A percentile compares a stretch with the other conserved stretches of the same genome.
Conservation (phyloP, 345 rosid genomes). For the Crucihimalaya himalaica region DNA sequence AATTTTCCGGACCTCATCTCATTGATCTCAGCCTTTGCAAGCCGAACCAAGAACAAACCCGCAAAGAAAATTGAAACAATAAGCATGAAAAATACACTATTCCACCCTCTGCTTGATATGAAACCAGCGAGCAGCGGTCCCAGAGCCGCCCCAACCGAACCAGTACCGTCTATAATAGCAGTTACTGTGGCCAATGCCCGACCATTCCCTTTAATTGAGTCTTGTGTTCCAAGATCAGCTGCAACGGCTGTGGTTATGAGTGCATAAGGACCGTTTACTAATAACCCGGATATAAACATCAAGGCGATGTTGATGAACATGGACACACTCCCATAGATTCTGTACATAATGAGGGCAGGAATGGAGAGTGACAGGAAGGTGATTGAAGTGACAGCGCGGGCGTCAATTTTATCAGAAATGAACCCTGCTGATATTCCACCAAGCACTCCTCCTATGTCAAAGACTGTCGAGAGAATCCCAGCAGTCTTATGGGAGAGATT, state of each 20-base stretch:
- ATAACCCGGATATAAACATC: constrained; percentile 79
- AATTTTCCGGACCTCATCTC: constrained; percentile 13
- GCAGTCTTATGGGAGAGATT: constrained; percentile 81
- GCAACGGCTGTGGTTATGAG: constrained; percentile 95
- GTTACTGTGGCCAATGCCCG: constrained; percentile 90
- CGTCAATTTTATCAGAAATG: constrained; percentile 72
- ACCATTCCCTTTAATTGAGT: constrained; percentile 63
- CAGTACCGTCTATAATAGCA: constrained; percentile 94
- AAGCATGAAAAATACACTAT: constrained; percentile 79
- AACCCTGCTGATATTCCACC: constrained; percentile 82
- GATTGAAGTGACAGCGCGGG: constrained; percentile 78
- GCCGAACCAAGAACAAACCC: constrained; percentile 55
- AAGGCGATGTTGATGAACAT: constrained; percentile 57
- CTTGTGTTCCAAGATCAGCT: constrained; percentile 96
- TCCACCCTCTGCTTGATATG: constrained; percentile 82
- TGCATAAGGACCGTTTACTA: constrained; percentile 86
- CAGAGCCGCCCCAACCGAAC: constrained; percentile 88
- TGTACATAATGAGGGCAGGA: constrained; percentile 69
- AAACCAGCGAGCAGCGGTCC: constrained; percentile 92
- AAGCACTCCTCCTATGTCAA: constrained; percentile 82
- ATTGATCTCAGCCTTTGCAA: constrained; percentile 62
- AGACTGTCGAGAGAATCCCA: constrained; percentile 78
- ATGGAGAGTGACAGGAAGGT: constrained; percentile 68
- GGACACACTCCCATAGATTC: constrained; percentile 64
- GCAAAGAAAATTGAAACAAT: constrained; percentile 60